Percentiles rank a stretch among this genome's conserved stretches.
These are phyloP conservation scores for Lactarius evosmus DNA, from an alignment of 768 basidiomycete genomes.

Conservation along the genomic window DNA sequence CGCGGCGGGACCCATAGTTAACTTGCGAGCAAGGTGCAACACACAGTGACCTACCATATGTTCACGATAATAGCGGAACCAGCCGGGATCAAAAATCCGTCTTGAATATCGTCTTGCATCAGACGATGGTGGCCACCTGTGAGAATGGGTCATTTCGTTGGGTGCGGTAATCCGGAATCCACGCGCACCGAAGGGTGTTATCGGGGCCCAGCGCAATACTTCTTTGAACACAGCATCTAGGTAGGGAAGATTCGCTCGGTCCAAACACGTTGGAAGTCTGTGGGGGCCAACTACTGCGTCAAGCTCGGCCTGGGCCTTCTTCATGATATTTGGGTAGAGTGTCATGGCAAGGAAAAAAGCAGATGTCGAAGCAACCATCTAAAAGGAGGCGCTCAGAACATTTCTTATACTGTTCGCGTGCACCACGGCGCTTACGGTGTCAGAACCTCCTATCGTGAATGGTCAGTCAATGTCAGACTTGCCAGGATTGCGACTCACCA, in stretches of 20 bases:
- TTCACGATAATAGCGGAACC: constrained; percentile 32
- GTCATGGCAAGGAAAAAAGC: constrained; percentile 30
- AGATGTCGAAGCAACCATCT: constrained; percentile 19
- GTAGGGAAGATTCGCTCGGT: constrained; percentile 30
- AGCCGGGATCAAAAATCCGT: constrained; percentile 38
- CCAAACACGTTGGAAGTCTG: constrained; percentile 31
- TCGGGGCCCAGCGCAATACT: constrained; percentile 32
- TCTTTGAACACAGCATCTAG: constrained; percentile 33
- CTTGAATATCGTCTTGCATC: constrained; percentile 35
- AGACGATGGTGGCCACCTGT: constrained; percentile 29
- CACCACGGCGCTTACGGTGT: not conserved
- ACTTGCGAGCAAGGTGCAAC: not conserved
- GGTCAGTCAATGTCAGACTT: not conserved
- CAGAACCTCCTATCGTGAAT: constrained; percentile 5
- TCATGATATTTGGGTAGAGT: constrained; percentile 31
- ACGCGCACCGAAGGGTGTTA: constrained; percentile 21
- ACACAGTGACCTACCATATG: constrained; percentile 25
- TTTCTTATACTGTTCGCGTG: not conserved
- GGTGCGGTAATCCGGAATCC: no score
- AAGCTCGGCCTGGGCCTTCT: constrained; percentile 32
- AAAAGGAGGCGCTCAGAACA: not conserved
- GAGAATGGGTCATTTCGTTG: not conserved
- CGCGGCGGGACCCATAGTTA: not conserved
- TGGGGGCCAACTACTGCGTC: constrained; percentile 31
- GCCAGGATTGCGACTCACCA: not conserved